Evolutionary conservation across 768 basidiomycete genomes (phyloP), one percentile per base, ranked within the genome.

Genomic region (Suillus discolor): DNA sequence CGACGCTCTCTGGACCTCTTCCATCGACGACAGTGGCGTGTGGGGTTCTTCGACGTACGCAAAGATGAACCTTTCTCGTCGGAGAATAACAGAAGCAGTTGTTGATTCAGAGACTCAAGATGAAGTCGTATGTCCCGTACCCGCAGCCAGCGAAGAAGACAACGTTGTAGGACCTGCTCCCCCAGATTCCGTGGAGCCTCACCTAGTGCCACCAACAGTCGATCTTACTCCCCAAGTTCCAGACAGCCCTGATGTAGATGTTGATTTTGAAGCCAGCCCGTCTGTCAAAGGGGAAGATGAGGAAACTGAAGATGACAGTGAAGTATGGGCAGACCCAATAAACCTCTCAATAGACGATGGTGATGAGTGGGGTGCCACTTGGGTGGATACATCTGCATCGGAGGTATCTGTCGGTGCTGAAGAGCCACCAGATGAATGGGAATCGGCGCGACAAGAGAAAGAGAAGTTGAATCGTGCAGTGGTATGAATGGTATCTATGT

Each of bases 341-440:
- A 38, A 57, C 2, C 41, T 57, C 8, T 38, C 64, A 18, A 38
- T 25, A 6, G 42, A 63, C 15, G 69, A 68, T 42, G 39, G 9
- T 25, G 64, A 66, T 62, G 80, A 77, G 49, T 85, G 84, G 85
- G 78, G 74, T 47, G 65, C 63, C 3, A 71, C 81, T 13, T 87
- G 86, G 86, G 75, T 63, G 41, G 72, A 63, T 31, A 70, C 54
- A 51, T 60, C 62, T 47, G 9, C 55, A 34, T 70, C 73, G 18
- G 71, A 68, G 44, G 67, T 65, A 16, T 62, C 38, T 62, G 28
- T 67, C 11, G 31, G 55, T 25, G 60, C 55, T n/a, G 71, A 74
- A 8, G 76, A 79, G 53, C 71, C 74, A 7, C 73, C 78, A 6
- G 89, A 92, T 71, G 89, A 89, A 74, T 92, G 91, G 91, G 89